phyloP scores from a whole-genome alignment of 129 eudicot species.

The Ambrosia trifida region DNA sequence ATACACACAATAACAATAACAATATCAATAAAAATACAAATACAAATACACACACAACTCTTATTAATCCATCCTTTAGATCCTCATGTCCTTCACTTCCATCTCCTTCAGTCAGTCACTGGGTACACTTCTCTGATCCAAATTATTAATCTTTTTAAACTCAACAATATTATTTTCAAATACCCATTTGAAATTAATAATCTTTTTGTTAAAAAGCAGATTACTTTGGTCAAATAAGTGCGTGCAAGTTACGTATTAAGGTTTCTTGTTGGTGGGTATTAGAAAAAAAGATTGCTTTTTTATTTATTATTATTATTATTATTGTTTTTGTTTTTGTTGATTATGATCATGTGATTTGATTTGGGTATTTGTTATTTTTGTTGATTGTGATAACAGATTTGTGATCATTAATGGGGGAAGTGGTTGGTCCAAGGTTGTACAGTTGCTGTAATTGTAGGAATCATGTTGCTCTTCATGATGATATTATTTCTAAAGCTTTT shows the following conservation, averaged over 20 bases:
- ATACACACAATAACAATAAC: neutral
- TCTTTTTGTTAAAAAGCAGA: neutral
- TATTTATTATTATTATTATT: neutral
- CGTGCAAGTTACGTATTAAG: conserved; percentile 40
- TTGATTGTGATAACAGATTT: conserved; percentile 14
- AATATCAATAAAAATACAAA: neutral
- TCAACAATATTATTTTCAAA: neutral
- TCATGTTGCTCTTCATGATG: conserved; percentile 79
- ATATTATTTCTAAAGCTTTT: conserved; percentile 69
- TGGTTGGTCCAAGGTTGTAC: conserved; percentile 73
- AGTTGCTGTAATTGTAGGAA: conserved; percentile 77
- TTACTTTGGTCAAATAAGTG: conserved; percentile 34
- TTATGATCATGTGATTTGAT: conserved; percentile 36
- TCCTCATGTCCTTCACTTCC: conserved; percentile 36
- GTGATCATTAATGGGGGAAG: conserved; percentile 59
- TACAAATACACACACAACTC: conserved; percentile 17
- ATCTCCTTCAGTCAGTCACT: conserved; percentile 28
- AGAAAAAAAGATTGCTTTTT: neutral
- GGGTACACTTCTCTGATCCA: conserved; percentile 31
- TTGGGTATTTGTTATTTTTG: conserved; percentile 11
- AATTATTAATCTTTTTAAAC: conserved; percentile 5
- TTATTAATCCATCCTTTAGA: conserved; percentile 19
- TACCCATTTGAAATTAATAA: conserved; percentile 26
- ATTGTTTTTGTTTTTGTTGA: neutral
- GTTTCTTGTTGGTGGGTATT: conserved; percentile 28